Percentiles rank a stretch among this genome's conserved stretches.
These are phyloP conservation scores for Hemileccinum impolitum DNA, from an alignment of 768 basidiomycete genomes.

Conservation along the genomic window DNA sequence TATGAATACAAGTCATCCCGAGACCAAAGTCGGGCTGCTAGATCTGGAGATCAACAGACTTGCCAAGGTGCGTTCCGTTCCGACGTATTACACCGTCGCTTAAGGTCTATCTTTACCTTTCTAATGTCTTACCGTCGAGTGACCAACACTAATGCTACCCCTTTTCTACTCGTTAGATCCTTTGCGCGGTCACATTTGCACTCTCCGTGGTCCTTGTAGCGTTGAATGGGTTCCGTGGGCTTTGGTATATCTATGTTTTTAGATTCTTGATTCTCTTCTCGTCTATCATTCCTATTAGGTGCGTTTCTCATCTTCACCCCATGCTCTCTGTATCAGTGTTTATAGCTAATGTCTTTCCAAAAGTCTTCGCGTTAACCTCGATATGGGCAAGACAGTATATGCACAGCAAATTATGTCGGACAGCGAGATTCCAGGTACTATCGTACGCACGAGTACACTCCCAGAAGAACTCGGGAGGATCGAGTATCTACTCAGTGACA, in stretches of 20 bases:
- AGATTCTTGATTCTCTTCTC: slow-evolving; percentile 97
- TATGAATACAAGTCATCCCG: slow-evolving; percentile 97
- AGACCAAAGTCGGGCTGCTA: slow-evolving; percentile 87
- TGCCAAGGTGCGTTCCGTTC: slow-evolving; percentile 66
- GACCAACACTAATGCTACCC: too few species aligned
- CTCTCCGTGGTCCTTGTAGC: slow-evolving; percentile 91
- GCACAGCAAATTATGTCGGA: slow-evolving; percentile 95
- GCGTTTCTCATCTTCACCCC: slow-evolving; percentile 22
- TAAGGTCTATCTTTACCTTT: background rate
- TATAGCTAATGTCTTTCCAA: background rate
- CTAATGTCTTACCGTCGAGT: background rate
- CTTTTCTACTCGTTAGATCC: slow-evolving; percentile 52
- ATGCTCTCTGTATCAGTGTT: background rate
- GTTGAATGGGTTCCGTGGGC: slow-evolving; percentile 91
- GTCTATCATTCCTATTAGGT: slow-evolving; percentile 99
- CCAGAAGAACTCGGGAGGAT: slow-evolving; percentile 96
- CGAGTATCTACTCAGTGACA: slow-evolving; percentile 94
- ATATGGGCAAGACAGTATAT: slow-evolving; percentile 99
- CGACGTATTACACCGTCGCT: too few species aligned
- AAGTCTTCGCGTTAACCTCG: slow-evolving; percentile 96
- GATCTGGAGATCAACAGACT: slow-evolving; percentile 94
- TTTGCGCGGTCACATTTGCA: slow-evolving; percentile 91
- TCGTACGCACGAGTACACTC: slow-evolving; percentile 95
- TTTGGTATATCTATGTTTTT: slow-evolving; percentile 95
- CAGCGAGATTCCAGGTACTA: slow-evolving; percentile 87